Conservation (phyloP, 1,284 basidiomycete genomes). For the Megacollybia platyphylla region DNA sequence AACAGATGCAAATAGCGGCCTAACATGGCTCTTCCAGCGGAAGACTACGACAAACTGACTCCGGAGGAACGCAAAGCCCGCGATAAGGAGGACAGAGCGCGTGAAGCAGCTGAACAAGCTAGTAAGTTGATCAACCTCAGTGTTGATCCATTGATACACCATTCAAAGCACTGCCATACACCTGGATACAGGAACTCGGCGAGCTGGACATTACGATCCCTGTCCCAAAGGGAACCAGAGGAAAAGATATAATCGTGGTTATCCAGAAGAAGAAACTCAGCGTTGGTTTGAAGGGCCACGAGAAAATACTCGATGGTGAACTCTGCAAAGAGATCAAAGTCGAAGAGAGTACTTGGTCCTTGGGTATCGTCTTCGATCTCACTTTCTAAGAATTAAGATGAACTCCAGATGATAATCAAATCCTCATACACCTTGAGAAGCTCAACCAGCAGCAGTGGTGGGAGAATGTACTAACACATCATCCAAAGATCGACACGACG, state of each 20-base stretch:
- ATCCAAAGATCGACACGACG: slow-evolving; percentile 93
- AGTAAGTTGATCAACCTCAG: slow-evolving; percentile 36
- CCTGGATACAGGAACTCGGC: slow-evolving; percentile 84
- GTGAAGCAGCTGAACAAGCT: slow-evolving; percentile 75
- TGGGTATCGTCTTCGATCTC: slow-evolving; percentile 25
- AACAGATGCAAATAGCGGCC: background rate
- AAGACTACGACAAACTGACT: slow-evolving; percentile 69
- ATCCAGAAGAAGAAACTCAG: slow-evolving; percentile 77
- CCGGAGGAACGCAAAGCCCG: slow-evolving; percentile 64
- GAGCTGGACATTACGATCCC: slow-evolving; percentile 79
- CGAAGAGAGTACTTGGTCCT: slow-evolving; percentile 95
- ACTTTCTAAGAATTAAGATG: slow-evolving; percentile 3
- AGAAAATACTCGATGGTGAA: slow-evolving; percentile 81
- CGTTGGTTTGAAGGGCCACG: slow-evolving; percentile 78
- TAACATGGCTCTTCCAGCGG: slow-evolving; percentile 23
- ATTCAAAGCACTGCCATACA: slow-evolving; percentile 72
- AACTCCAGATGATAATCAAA: slow-evolving; percentile 63
- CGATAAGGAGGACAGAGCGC: slow-evolving; percentile 57
- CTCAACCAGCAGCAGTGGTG: slow-evolving; percentile 88
- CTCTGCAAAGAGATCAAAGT: slow-evolving; percentile 89
- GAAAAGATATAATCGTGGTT: slow-evolving; percentile 61
- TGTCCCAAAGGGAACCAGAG: slow-evolving; percentile 80
- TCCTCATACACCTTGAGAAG: slow-evolving; percentile 78
- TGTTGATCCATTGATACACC: slow-evolving; percentile 9
- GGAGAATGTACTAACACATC: slow-evolving; percentile 91